Evolutionary conservation across 176 grass and related monocot genomes (phyloP), one percentile per base, ranked within the genome.

Genomic region (Elymus sibiricus): DNA sequence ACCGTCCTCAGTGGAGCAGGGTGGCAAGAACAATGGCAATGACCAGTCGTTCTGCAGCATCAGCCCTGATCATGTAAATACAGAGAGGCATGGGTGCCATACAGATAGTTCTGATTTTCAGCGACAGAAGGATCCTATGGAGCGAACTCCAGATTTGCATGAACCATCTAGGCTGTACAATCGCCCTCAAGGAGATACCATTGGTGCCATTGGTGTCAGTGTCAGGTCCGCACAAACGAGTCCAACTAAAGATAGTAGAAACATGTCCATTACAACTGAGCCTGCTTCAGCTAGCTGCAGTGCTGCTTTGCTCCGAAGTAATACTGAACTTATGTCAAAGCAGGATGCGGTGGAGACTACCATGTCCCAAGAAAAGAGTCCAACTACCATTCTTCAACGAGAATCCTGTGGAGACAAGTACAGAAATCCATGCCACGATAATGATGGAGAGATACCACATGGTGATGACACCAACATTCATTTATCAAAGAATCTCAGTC

Each of bases 101-200:
- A 49, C 70, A 74, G 67, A 80, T 55, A 64, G 42, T 76, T 38
- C 11, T 49, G 75, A 68, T 38, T 69, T 84, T 87, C 80, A 76
- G 56, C 79, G 79, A 67, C 42, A 65, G 80, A 71, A 86, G 64
- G 44, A 63, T 79, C 55, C 61, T 28, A 22, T 74, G 9, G 13
- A 22, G 2, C 25, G 64, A 64, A 72, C 53, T 39, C 24, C 11
- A 61, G n/a, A 86, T 62, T 21, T 79, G 56, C 72, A 70, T 6
- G 42, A 83, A 79, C 73, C 78, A 40, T 71, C 64, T 71, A 64
- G 24, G 51, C 34, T 66, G 2, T 56, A 7, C 6, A 19, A 79
- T 66, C 64, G 53, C 40, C 73, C 1, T 9, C 74, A 83, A 46
- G 89, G 65, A 71, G 66, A 74, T 73, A 21, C 39, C 63, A 70